phyloP scores from a whole-genome alignment of 2,329 filamentous ascomycete genomes.

The Fusarium udum region DNA sequence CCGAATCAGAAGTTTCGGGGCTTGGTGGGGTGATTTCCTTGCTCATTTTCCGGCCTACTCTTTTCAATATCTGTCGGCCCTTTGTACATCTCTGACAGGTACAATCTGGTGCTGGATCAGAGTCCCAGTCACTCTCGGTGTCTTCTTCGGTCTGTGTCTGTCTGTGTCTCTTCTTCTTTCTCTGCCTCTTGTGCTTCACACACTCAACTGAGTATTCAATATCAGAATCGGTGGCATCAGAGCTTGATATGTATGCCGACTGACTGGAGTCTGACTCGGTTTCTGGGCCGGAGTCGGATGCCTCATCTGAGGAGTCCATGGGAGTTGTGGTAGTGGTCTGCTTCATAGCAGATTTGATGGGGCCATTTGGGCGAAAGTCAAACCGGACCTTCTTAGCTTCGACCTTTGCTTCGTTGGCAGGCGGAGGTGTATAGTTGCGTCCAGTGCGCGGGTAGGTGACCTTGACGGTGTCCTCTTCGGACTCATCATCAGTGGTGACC shows the following conservation, averaged over 20 bases:
- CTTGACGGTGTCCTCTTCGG: constrained; percentile 58
- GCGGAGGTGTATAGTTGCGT: neutral
- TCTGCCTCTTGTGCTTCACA: constrained; percentile 13
- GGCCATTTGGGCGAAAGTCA: constrained; percentile 37
- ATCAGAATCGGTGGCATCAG: constrained; percentile 30
- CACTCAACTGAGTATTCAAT: constrained; percentile 26
- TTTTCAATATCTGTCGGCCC: constrained; percentile 34
- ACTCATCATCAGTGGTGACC: constrained; percentile 62
- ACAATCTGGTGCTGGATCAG: constrained; percentile 49
- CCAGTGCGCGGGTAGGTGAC: constrained; percentile 59
- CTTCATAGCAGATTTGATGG: constrained; percentile 40
- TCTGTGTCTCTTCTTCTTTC: constrained; percentile 32
- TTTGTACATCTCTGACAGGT: constrained; percentile 41
- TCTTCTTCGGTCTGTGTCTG: constrained; percentile 15
- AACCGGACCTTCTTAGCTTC: constrained; percentile 58
- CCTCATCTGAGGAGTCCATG: constrained; percentile 35
- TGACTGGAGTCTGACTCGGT: constrained; percentile 37
- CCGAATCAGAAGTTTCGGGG: constrained; percentile 30
- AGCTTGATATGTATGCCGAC: constrained; percentile 26
- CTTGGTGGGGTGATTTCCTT: constrained; percentile 9
- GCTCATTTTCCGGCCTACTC: constrained; percentile 33
- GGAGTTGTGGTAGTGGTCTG: constrained; percentile 30
- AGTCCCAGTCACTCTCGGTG: constrained; percentile 43
- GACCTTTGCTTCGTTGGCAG: constrained; percentile 9
- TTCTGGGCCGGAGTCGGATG: constrained; percentile 34